Percentiles rank a stretch among this genome's conserved stretches.
phyloP scores from a whole-genome alignment of 2,329 filamentous ascomycete genomes.

The Berkeleyomyces rouxiae region DNA sequence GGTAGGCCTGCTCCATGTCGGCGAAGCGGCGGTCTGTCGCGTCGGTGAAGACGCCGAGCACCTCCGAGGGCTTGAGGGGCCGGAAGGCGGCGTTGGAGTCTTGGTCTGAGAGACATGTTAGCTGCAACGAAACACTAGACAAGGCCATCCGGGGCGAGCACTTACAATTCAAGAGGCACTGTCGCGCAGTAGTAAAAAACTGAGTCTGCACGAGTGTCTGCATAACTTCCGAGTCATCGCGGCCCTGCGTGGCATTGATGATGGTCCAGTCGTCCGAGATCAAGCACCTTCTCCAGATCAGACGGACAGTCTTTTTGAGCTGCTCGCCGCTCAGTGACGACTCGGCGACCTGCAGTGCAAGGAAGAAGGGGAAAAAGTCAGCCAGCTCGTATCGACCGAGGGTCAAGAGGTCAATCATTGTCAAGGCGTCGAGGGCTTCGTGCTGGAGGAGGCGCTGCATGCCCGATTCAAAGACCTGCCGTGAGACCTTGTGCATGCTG shows the following conservation, averaged over 20 bases:
- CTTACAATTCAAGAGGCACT: slow-evolving; percentile 50
- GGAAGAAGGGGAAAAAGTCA: slow-evolving; percentile 46
- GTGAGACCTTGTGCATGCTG: slow-evolving; percentile 47
- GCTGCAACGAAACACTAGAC: slow-evolving; percentile 11
- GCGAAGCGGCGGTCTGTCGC: slow-evolving; percentile 44
- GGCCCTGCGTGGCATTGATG: slow-evolving; percentile 61
- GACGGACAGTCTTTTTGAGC: slow-evolving; percentile 38
- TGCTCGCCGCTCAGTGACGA: slow-evolving; percentile 38
- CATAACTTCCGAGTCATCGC: slow-evolving; percentile 52
- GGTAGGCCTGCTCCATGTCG: slow-evolving; percentile 44
- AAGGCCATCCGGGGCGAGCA: slow-evolving; percentile 14
- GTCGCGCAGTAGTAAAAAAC: slow-evolving; percentile 48
- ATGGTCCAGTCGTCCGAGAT: slow-evolving; percentile 70
- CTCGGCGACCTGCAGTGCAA: slow-evolving; percentile 48
- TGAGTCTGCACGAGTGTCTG: slow-evolving; percentile 47
- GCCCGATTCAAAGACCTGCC: slow-evolving; percentile 52
- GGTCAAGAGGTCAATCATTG: slow-evolving; percentile 61
- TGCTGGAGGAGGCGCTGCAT: slow-evolving; percentile 56
- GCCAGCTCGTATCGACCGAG: slow-evolving; percentile 33
- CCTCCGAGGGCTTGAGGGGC: slow-evolving; percentile 34
- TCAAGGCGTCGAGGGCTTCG: slow-evolving; percentile 48
- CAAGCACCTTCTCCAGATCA: slow-evolving; percentile 78
- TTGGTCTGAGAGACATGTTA: slow-evolving; percentile 23
- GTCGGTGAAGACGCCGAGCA: slow-evolving; percentile 43
- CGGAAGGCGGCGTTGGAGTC: slow-evolving; percentile 27